Evolutionary conservation across 2,329 filamentous ascomycete species (phyloP), one percentile per base, ranked within the genome.

Genomic region (Nigrospora osmanthi): DNA sequence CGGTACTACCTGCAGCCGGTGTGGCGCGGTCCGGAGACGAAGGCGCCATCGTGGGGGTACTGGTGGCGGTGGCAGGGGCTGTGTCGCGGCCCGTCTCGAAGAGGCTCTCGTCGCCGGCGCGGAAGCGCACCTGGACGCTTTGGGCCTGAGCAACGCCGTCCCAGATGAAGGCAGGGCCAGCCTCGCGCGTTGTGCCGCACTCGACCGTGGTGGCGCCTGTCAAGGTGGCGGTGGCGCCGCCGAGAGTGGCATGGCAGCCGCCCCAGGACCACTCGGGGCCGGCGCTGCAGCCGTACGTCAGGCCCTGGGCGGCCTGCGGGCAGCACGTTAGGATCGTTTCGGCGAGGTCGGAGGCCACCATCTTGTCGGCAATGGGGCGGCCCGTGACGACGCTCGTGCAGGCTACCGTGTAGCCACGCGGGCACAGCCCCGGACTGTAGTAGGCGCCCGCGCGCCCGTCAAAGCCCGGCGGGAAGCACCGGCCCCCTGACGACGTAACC

Each of bases 11-110:
- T 23, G 19, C 19, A 7, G 19, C 19, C 19, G 19, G 19, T 7
- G 19, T 23, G 19, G 19, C 19, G 19, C 7, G 19, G 19, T 7
- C 19, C 19, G 7, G 19, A 7, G 19, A 23, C 19, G 19, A 23
- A 23, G 19, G 19, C 19, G 19, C 19, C 19, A 7, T 23, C 4
- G 19, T 7, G 19, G 7, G 19, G 19, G 19, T 23, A 7, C 19
- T 23, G 7, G 19, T 23, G 14, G 14, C 48, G 78, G n/a, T 79
- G 75, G 59, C 10, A 6, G 23, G 14, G 38, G 11, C 14, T 23
- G 4, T 23, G 12, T 4, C 5, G 7, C 38, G 38, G 7, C 23
- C 32, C 19, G 38, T 40, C 11, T 40, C 13, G 19, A 40, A 40
- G 13, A 40, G 6, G 38, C 38, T 31, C 11, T 16, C 38, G 11